Conservation (phyloP, 768 basidiomycete species). For the Mycena belliarum region DNA sequence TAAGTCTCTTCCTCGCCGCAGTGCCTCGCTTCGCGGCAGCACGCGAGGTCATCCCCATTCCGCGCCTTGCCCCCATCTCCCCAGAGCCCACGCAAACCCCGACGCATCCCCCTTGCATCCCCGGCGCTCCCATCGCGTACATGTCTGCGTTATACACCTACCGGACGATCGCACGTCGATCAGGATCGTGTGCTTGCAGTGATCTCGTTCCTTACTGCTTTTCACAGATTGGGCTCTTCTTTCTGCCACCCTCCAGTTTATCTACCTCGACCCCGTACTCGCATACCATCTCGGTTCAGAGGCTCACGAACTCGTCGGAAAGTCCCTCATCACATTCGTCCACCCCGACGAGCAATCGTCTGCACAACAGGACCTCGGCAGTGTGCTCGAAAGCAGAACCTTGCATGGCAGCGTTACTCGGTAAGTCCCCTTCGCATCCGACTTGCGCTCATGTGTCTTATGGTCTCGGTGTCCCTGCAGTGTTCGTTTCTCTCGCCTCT, state of each 20-base stretch:
- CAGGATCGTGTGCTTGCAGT: constrained; percentile 27
- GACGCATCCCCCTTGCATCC: neutral
- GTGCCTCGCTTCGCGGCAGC: constrained; percentile 8
- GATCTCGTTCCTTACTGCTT: constrained; percentile 24
- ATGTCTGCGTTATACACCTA: neutral
- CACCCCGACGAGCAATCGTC: constrained; percentile 83
- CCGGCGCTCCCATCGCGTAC: neutral
- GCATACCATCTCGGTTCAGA: constrained; percentile 70
- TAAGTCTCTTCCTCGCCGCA: constrained; percentile 44
- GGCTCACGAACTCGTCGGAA: constrained; percentile 67
- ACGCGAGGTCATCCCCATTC: constrained; percentile 35
- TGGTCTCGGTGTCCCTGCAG: constrained; percentile 34
- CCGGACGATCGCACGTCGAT: constrained; percentile 40
- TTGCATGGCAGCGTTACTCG: constrained; percentile 86
- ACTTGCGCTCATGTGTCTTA: constrained; percentile 22
- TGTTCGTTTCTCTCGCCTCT: constrained; percentile 78
- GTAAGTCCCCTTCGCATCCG: constrained; percentile 31
- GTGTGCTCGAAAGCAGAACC: constrained; percentile 71
- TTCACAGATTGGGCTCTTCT: constrained; percentile 78
- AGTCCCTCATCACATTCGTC: constrained; percentile 73
- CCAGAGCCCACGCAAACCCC: neutral
- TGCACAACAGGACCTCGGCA: constrained; percentile 71
- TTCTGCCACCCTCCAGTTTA: constrained; percentile 72
- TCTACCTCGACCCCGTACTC: constrained; percentile 84
- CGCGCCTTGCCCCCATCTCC: neutral